phyloP scores from a whole-genome alignment of 768 basidiomycete species.

The Dictyophora rubrovolvata region DNA sequence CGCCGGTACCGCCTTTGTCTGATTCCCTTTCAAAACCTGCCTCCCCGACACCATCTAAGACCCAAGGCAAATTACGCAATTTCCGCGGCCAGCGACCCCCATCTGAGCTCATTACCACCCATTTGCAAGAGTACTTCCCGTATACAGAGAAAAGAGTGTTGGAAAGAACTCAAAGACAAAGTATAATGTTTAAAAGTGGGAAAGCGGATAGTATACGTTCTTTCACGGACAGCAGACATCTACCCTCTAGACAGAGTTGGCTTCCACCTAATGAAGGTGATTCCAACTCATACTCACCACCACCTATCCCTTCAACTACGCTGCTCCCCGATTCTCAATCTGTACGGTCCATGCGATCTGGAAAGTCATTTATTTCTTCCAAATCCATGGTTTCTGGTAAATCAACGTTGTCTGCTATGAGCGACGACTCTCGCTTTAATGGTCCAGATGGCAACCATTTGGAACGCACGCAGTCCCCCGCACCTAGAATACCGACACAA shows the following conservation, averaged over 20 bases:
- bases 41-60: slow-evolving; percentile 9
- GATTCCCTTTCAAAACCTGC: slow-evolving; percentile 7
- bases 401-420: slow-evolving; percentile 15
- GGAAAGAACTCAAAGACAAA: slow-evolving; percentile 79
- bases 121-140: slow-evolving; percentile 93
- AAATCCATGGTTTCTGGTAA: not conserved
- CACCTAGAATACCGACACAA: slow-evolving; percentile 16
- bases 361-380: not conserved
- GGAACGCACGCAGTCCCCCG: slow-evolving; percentile 46
- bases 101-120: slow-evolving; percentile 91
- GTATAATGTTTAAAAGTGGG: slow-evolving; percentile 60
- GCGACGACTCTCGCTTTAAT: slow-evolving; percentile 64
- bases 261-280: not conserved
- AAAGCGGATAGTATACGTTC: slow-evolving; percentile 29
- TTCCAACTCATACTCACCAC: slow-evolving; percentile 24
- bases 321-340: slow-evolving; percentile 2
- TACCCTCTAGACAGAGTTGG: slow-evolving; percentile 20
- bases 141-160: slow-evolving; percentile 85
- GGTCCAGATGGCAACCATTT: slow-evolving; percentile 57
- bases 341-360: not conserved
- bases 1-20: slow-evolving; percentile 38
- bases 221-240: slow-evolving; percentile 48
- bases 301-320: slow-evolving; percentile 27
- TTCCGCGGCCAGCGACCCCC: slow-evolving; percentile 98
- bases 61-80: slow-evolving; percentile 59